These are phyloP conservation scores for Diaporthe velutina DNA, from an alignment of 2,329 filamentous ascomycete species.

Conservation along the genomic window DNA sequence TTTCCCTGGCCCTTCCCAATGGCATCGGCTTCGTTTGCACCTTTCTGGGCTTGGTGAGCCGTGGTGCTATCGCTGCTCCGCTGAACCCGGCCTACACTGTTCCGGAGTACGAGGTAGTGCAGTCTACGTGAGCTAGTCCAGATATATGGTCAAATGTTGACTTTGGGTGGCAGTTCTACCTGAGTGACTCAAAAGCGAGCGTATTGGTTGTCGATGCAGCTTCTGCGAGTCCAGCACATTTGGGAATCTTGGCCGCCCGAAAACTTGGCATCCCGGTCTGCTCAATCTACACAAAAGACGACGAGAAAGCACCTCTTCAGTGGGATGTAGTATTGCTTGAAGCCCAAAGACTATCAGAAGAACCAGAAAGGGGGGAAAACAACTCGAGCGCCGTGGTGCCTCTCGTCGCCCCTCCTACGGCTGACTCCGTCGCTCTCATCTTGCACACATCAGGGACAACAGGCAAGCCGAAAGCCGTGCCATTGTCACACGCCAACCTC, in stretches of 20 bases:
- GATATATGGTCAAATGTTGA: neutral
- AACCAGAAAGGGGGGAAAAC: constrained; percentile 28
- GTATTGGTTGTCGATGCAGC: constrained; percentile 82
- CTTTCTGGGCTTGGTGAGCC: constrained; percentile 88
- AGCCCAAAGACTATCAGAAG: neutral
- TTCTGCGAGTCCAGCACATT: constrained; percentile 73
- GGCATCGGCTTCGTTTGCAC: constrained; percentile 76
- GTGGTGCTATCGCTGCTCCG: constrained; percentile 86
- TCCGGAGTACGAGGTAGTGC: constrained; percentile 77
- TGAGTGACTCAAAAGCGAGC: constrained; percentile 86
- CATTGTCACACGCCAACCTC: constrained; percentile 28
- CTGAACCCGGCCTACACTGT: constrained; percentile 91
- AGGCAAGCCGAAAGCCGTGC: constrained; percentile 27
- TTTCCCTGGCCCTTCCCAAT: constrained; percentile 19
- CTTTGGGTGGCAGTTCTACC: constrained; percentile 72
- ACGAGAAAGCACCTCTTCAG: constrained; percentile 53
- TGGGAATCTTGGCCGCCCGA: constrained; percentile 81
- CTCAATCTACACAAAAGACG: constrained; percentile 69
- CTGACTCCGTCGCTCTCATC: constrained; percentile 5
- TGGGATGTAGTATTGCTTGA: neutral
- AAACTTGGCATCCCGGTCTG: constrained; percentile 91
- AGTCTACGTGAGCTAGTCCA: neutral
- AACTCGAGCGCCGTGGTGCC: constrained; percentile 75
- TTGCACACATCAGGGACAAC: constrained; percentile 31
- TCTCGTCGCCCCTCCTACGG: constrained; percentile 60